Conservation (phyloP, 2,329 filamentous ascomycete species). For the Boeremia exigua region DNA sequence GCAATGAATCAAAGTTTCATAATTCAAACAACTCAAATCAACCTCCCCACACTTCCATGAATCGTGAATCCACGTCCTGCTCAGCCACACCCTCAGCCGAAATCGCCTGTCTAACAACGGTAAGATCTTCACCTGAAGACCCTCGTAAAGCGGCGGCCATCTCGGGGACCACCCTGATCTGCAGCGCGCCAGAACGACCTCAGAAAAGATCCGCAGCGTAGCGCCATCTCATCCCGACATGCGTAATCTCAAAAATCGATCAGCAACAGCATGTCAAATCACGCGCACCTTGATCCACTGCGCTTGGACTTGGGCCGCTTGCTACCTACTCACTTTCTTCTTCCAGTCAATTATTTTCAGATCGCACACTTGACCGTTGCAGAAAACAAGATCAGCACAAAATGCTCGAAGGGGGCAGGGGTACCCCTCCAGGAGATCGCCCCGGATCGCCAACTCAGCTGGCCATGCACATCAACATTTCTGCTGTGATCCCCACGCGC, state of each 20-base stretch:
- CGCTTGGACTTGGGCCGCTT: too few relatives aligned
- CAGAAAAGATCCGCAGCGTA: conserved; percentile 12
- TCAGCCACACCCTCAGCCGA: background rate
- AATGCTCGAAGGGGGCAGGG: background rate
- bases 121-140: conserved; percentile 4
- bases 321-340: background rate
- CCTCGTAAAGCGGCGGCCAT: background rate
- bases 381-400: conserved; percentile 1
- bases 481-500: background rate
- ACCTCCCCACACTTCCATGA: background rate
- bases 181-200: conserved; percentile 1
- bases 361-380: conserved; percentile 8
- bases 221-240: conserved; percentile 9
- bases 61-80: background rate
- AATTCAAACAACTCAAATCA: conserved; percentile 4
- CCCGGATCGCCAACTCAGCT: conserved; percentile 2
- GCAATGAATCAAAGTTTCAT: conserved; percentile 3
- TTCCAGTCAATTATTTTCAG: background rate
- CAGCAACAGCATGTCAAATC: conserved; percentile 9
- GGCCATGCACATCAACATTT: conserved; percentile 15
- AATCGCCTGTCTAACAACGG: conserved; percentile 3
- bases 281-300: background rate
- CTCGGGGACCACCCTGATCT: conserved; percentile 11
- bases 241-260: conserved; percentile 10
- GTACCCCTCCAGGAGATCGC: conserved; percentile 5